A percentile compares a stretch with the other conserved stretches of the same genome.
Conservation (phyloP, 1,284 basidiomycete genomes). For the Coriolopsis trogii region DNA sequence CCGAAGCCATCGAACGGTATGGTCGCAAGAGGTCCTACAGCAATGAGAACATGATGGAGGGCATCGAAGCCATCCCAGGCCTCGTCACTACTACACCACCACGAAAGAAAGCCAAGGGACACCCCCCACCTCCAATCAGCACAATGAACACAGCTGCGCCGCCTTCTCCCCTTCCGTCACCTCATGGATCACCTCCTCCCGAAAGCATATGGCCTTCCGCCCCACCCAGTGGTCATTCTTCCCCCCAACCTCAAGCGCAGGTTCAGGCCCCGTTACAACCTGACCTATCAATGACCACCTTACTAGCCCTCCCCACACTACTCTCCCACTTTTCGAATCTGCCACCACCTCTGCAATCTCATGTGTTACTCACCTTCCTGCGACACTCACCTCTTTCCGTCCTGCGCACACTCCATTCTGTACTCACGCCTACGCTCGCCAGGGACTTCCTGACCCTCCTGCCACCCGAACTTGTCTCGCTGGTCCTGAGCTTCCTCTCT, state of each 20-base stretch:
- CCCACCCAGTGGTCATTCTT: slow-evolving; percentile 72
- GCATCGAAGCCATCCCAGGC: slow-evolving; percentile 61
- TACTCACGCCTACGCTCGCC: slow-evolving; percentile 82
- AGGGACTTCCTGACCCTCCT: slow-evolving; percentile 87
- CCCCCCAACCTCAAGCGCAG: slow-evolving; percentile 61
- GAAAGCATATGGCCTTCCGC: slow-evolving; percentile 76
- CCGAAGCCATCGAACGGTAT: slow-evolving; percentile 80
- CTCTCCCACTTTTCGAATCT: slow-evolving; percentile 74
- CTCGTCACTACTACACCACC: slow-evolving; percentile 58
- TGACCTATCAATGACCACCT: slow-evolving; percentile 74
- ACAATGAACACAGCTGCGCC: slow-evolving; percentile 73
- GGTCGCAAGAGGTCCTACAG: slow-evolving; percentile 76
- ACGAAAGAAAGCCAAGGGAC: slow-evolving; percentile 72
- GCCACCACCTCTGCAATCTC: slow-evolving; percentile 78
- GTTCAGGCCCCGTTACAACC: slow-evolving; percentile 73
- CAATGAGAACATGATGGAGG: slow-evolving; percentile 75
- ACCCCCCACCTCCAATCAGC: slow-evolving; percentile 56
- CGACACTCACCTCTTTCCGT: slow-evolving; percentile 85
- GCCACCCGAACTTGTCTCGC: slow-evolving; percentile 83
- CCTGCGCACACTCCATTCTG: slow-evolving; percentile 79
- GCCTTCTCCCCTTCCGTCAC: slow-evolving; percentile 80
- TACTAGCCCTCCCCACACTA: slow-evolving; percentile 78
- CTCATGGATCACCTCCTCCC: slow-evolving; percentile 77
- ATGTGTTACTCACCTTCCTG: slow-evolving; percentile 82
- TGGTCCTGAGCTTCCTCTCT: slow-evolving; percentile 78